Conservation (phyloP, 164 flowering plant genomes). For the Berberis thunbergii region DNA sequence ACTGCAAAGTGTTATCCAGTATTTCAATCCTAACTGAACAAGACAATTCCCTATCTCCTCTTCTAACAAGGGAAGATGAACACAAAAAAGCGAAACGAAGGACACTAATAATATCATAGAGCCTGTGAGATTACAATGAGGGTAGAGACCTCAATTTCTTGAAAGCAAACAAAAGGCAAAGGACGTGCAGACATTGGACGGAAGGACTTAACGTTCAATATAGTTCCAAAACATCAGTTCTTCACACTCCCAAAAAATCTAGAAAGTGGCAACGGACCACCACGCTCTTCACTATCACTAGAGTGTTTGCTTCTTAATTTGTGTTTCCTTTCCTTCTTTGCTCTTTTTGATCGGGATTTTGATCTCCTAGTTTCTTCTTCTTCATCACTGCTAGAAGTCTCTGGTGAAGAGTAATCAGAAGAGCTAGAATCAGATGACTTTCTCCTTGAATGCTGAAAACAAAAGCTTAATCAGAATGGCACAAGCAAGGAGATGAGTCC, state of each 20-base stretch:
- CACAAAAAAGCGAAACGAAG: too few relatives aligned
- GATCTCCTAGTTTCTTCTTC: conserved; percentile 70
- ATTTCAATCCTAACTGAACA: too few relatives aligned
- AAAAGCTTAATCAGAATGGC: background rate
- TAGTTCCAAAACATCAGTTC: conserved; percentile 29
- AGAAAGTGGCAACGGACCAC: conserved; percentile 92
- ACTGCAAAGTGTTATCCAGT: too few relatives aligned
- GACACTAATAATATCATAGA: too few relatives aligned
- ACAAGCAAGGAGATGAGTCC: background rate
- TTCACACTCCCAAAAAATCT: conserved; percentile 75
- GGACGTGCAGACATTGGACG: background rate
- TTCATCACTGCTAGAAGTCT: conserved; percentile 67
- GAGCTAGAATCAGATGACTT: conserved; percentile 58
- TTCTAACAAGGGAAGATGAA: too few relatives aligned
- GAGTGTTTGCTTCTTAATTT: conserved; percentile 51
- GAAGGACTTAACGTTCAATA: background rate
- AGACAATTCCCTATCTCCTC: too few relatives aligned
- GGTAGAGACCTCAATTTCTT: background rate
- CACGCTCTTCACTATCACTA: conserved; percentile 39
- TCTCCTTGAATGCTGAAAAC: conserved; percentile 53
- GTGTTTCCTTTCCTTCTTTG: conserved; percentile 65
- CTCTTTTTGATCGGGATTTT: conserved; percentile 62
- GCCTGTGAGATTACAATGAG: too few relatives aligned
- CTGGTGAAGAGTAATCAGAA: conserved; percentile 62
- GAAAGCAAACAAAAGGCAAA: background rate